phyloP scores from a whole-genome alignment of 495 filamentous ascomycete species.

The Penicillium parvum region DNA sequence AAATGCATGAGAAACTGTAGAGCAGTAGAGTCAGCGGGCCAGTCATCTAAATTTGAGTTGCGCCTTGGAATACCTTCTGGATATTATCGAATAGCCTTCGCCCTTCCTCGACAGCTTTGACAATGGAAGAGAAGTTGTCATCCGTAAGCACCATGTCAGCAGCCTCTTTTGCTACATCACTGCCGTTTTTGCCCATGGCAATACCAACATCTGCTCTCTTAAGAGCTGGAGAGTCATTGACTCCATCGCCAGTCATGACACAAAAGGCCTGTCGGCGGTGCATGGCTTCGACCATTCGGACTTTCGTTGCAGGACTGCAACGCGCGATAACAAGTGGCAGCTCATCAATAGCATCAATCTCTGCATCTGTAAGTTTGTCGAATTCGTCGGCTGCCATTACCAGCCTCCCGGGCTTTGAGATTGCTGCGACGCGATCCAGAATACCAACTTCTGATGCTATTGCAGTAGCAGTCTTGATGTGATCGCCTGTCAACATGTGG shows the following conservation, averaged over 20 bases:
- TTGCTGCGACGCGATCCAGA: conserved; percentile 43
- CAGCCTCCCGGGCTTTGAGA: conserved; percentile 44
- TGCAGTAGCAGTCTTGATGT: conserved; percentile 56
- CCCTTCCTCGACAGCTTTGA: conserved; percentile 69
- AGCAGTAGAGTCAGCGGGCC: background rate
- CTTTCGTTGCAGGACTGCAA: conserved; percentile 65
- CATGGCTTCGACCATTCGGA: conserved; percentile 66
- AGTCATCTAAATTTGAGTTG: background rate
- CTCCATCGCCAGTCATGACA: conserved; percentile 77
- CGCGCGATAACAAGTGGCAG: conserved; percentile 66
- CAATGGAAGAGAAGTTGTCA: conserved; percentile 80
- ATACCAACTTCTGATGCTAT: conserved; percentile 65
- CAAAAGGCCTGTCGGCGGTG: conserved; percentile 61
- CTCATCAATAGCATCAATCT: conserved; percentile 57
- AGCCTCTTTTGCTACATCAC: conserved; percentile 86
- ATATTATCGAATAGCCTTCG: conserved; percentile 75
- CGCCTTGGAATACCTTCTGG: conserved; percentile 50
- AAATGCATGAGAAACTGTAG: conserved; percentile 63
- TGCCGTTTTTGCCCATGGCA: conserved; percentile 77
- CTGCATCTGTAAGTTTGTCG: conserved; percentile 53
- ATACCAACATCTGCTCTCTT: conserved; percentile 79
- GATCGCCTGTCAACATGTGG: conserved; percentile 68
- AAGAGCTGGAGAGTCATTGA: conserved; percentile 80
- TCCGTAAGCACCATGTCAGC: conserved; percentile 85
- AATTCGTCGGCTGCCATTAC: conserved; percentile 64